Evolutionary conservation across 352 stramenopile genomes (phyloP), one percentile per base, ranked within the genome.

Genomic region (Globisporangium camurandrum): DNA sequence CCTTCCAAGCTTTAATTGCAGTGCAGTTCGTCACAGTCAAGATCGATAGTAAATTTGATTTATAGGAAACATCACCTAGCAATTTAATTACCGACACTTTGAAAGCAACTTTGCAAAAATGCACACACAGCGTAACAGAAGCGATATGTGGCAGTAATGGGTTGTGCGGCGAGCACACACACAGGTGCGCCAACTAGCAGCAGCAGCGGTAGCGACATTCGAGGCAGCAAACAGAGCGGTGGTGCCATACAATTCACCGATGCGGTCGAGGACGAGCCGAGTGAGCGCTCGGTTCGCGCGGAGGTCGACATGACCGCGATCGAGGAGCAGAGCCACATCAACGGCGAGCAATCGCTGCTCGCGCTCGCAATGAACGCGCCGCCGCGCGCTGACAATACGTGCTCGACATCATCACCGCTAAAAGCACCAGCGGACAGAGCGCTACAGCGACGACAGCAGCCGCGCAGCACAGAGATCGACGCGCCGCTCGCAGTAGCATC

Each of bases 321-420:
- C 12, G 50, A 56, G 33, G 41, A 46, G 41, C 41, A 45, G 50
- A 56, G 50, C 27, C 41, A 56, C 7, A 4, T 45, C 23, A 50
- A 56, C 4, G 50, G 50, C 41, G 50, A 56, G 50, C 50, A 56
- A 34, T 56, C 41, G 23, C 44, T 56, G 28, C 33, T 56, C 11
- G 50, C 50, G 41, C 50, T 56, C 14, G 50, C 41, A 19, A 56
- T 56, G 41, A 46, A 33, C 19, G 41, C 22, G 14, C 22, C 22
- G 4, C 12, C 31, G 6, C 26, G 30, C 12, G 14, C n/a, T 11
- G 39, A 40, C 4, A 14, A 11, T 8, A 9, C n/a, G n/a, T n/a
- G n/a, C n/a, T n/a, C n/a, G n/a, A n/a, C n/a, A n/a, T n/a, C n/a
- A n/a, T n/a, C n/a, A n/a, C n/a, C n/a, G n/a, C n/a, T n/a, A n/a